Evolutionary conservation across 805 yeast genomes (phyloP), one percentile per base, ranked within the genome.

Genomic region (Saturnispora dispora): DNA sequence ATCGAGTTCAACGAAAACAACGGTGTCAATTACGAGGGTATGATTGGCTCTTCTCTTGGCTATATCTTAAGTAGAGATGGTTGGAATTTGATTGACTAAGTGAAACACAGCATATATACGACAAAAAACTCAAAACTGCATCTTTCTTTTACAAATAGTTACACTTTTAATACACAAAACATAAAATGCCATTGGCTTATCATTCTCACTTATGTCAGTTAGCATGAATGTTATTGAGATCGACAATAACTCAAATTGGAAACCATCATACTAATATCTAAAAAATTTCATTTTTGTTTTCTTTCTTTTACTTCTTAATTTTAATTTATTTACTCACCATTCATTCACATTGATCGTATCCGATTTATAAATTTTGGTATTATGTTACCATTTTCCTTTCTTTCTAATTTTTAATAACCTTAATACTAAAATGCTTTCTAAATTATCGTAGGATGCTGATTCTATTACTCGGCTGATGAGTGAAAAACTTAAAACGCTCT

Each of bases 41-140:
- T 62, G 20, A 46, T 64, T 9, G 70, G 70, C 4, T 65, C 67
- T 39, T 64, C 69, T 1, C 36, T 66, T 28, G 66, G 69, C 4
- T 66, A 66, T 35, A 56, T 66, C 15, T 57, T 63, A 5, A 57
- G 58, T 27, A 60, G 55, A 50, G 62, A 66, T 46, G 69, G 69
- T 3, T 66, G 70, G 69, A 62, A 58, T 47, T 48, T 50, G 18
- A 47, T 65, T 17, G 60, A 59, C 30, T 44, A 18, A 37, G 3
- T 10, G 15, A 13, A 13, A 30, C 13, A 0, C 33, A 30, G 15
- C 33, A 30, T 4, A 30, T 30, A 11, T 30, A 30, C 33, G 13
- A 30, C 28, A 30, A 30, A 30, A n/a, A n/a, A 23, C 25, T 22
- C 22, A 5, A 11, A 22, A 13, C 22, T 22, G 30, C 44, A 22